phyloP scores from a whole-genome alignment of 768 basidiomycete species.

The Fistulinella prunicolor region DNA sequence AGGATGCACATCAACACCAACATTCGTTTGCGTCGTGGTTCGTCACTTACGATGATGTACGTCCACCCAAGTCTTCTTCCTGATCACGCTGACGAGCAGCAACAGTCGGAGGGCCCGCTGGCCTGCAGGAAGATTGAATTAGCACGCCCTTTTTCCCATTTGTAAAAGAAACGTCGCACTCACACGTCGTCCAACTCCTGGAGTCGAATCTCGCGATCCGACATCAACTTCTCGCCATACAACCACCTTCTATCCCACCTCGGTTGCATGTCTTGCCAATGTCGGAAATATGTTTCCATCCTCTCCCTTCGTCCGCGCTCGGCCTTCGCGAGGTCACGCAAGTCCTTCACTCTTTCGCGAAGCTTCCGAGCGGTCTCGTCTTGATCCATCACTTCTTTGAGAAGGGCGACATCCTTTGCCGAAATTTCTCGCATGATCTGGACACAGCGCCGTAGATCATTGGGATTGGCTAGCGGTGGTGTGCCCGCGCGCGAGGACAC shows the following conservation, averaged over 20 bases:
- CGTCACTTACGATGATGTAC: conserved; percentile 5
- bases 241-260: conserved; percentile 24
- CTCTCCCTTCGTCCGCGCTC: conserved; percentile 26
- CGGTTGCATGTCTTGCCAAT: conserved; percentile 25
- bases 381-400: conserved; percentile 9
- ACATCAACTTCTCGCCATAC: conserved; percentile 3
- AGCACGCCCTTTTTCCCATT: not conserved
- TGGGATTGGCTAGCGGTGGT: no score
- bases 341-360: conserved; percentile 18
- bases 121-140: conserved; percentile 1
- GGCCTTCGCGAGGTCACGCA: conserved; percentile 21
- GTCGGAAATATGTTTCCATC: conserved; percentile 29
- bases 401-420: conserved; percentile 11
- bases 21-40: not conserved
- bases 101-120: conserved; percentile 9
- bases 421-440: no score
- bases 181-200: not conserved
- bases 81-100: not conserved
- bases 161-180: no score
- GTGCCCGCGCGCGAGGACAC: no score
- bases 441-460: no score
- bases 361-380: conserved; percentile 20
- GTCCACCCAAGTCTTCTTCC: not conserved
- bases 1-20: no score
- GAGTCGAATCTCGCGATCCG: not conserved